Evolutionary conservation across 2,329 filamentous ascomycete genomes (phyloP), one percentile per base, ranked within the genome.

Genomic region (Fusarium sulawesiense): DNA sequence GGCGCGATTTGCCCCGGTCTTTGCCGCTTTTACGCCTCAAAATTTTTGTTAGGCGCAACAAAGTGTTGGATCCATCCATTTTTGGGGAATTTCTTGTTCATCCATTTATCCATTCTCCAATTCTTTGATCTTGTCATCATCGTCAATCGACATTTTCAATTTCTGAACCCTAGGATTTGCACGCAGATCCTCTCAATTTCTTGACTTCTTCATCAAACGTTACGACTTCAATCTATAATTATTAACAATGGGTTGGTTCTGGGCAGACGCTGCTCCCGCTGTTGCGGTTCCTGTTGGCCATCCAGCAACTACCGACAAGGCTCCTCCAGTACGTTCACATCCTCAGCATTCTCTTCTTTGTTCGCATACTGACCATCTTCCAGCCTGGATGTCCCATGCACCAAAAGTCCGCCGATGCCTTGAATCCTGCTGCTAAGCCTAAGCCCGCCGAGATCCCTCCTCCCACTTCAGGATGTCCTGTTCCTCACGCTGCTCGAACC

Each of bases 181-280:
- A 47, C 41, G 30, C 55, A 47, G n/a, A 42, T 13, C 34, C 18
- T 16, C n/a, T 53, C 30, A 8, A 47, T 50, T 21, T 18, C 44
- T 55, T 29, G 49, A 34, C 11, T 56, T 49, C 13, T 60, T 23
- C 49, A 51, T 63, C 47, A 25, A 25, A 50, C 49, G 25, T 16
- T 46, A 32, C 30, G 23, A 21, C 41, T 51, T 16, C 34, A 53
- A 41, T 56, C 34, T 25, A 48, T 37, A 60, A 41, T 5, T 12
- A 54, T 51, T 70, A 65, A 68, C 40, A 62, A 90, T 89, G 88
- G 88, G 88, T 71, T 89, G 87, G 87, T 90, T 90, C 74, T 90
- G 88, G 88, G 85, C 87, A 65, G 87, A 89, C 66, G 66, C 79
- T 62, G 53, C 80, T 47, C 76, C 83, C 57, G 72, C 79, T 21